These are phyloP conservation scores for Verticillium dahliae DNA, from an alignment of 2,329 filamentous ascomycete species.

Conservation along the genomic window DNA sequence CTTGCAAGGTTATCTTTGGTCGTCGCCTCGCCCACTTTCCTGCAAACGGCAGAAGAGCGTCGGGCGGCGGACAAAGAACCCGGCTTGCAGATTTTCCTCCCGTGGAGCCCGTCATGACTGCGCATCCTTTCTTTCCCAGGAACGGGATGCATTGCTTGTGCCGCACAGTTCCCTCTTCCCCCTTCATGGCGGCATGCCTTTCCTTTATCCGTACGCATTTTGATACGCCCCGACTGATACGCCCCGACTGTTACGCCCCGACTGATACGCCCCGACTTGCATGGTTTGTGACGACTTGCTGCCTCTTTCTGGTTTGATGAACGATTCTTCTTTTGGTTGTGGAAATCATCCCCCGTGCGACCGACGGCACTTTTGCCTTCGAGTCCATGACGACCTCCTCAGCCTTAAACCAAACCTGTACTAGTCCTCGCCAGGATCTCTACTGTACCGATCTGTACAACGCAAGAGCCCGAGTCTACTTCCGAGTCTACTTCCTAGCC, in stretches of 20 bases:
- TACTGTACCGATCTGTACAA: not conserved
- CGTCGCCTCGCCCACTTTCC: not conserved
- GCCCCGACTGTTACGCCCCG: too few relatives aligned
- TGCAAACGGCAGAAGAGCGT: not conserved
- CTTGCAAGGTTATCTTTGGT: not conserved
- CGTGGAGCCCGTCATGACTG: not conserved
- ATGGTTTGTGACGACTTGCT: not conserved
- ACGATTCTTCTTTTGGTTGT: not conserved
- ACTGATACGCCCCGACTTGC: too few relatives aligned
- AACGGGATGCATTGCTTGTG: not conserved
- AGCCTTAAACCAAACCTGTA: not conserved
- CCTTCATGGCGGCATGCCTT: not conserved
- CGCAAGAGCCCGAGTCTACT: not conserved
- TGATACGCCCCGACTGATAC: too few relatives aligned
- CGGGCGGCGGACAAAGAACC: not conserved
- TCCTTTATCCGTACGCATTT: not conserved
- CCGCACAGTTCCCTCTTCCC: not conserved
- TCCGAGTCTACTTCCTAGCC: too few relatives aligned
- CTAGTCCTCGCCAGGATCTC: not conserved
- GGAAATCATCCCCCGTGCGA: not conserved
- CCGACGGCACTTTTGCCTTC: not conserved
- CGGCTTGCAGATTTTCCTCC: not conserved
- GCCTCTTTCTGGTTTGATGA: not conserved
- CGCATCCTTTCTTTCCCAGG: not conserved
- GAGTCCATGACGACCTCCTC: not conserved